Conservation (phyloP, 1,284 basidiomycete species). For the Heliocybe sulcata region DNA sequence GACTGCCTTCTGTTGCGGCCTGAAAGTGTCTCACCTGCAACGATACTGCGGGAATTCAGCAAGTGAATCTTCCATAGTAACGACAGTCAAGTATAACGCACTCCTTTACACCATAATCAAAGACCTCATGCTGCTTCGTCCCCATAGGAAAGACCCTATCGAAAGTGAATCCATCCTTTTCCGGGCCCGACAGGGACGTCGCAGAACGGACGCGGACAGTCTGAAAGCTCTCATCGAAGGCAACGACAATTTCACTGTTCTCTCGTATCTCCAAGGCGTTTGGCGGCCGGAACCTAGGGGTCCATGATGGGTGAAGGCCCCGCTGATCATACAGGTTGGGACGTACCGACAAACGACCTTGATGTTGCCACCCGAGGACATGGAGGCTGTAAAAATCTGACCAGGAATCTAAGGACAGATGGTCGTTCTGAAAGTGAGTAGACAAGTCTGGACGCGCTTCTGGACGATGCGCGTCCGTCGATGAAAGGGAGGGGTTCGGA, state of each 20-base stretch:
- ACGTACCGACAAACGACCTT: slow-evolving; percentile 92
- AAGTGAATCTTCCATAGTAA: slow-evolving; percentile 5
- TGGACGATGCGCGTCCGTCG: not conserved
- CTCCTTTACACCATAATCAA: slow-evolving; percentile 98
- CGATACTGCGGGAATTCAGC: slow-evolving; percentile 44
- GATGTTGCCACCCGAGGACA: slow-evolving; percentile 61
- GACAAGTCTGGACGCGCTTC: not conserved
- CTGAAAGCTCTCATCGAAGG: slow-evolving; percentile 81
- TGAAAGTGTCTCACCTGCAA: slow-evolving; percentile 49
- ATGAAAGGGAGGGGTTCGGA: not conserved
- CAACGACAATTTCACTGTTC: slow-evolving; percentile 86
- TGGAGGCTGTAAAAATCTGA: not conserved
- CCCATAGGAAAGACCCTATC: slow-evolving; percentile 95
- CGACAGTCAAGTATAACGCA: slow-evolving; percentile 32
- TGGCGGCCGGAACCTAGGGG: slow-evolving; percentile 83
- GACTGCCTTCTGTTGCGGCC: not conserved
- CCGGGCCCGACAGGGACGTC: slow-evolving; percentile 61
- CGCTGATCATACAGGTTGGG: not conserved
- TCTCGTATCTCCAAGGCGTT: slow-evolving; percentile 90
- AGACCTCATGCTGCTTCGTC: slow-evolving; percentile 91
- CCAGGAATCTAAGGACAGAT: not conserved
- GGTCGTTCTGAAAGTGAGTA: not conserved
- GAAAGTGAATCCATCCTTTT: slow-evolving; percentile 94
- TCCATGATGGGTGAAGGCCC: slow-evolving; percentile 1
- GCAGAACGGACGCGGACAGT: slow-evolving; percentile 78